Base-by-base conservation (phyloP, 371 early-diverging fungal genomes). In the Apophysomyces sp. region DNA sequence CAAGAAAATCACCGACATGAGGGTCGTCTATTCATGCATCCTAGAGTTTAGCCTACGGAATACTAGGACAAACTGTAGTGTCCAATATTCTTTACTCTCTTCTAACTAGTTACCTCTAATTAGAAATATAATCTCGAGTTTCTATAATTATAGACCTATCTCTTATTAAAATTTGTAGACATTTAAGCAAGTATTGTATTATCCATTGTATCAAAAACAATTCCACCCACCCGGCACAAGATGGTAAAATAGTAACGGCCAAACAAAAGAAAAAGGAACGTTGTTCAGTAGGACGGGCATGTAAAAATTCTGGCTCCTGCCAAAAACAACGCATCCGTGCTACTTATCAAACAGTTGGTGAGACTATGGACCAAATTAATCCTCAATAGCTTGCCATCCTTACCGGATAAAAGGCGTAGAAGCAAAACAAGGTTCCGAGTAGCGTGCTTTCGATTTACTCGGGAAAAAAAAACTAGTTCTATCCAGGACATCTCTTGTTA, bases 241-340 rank as follows among this genome's bases (percentile, higher is more conserved):
- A 18, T 44, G 49, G 9, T 9, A 21, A 44, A 44, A 44, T 44
- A 44, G 49, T 21, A 44, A 44, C 49, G 49, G 49, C 49, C 9
- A 44, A 44, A 44, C 21, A 21, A 21, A 21, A 18, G 49, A 44
- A 44, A 44, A 44, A 44, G 49, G 49, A 44, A 44, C 49, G 21
- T 44, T 44, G 21, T 44, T 44, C 49, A 44, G 24, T 44, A 44
- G 8, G 49, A 44, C 49, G 49, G 49, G 49, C 49, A 44, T 44
- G 49, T 44, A 44, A 44, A 44, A 44, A 18, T 44, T 44, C 49
- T 44, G 49, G 49, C 49, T 44, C 49, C 49, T 44, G 49, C 49
- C 49, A 44, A 44, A 44, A 21, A 44, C 2, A 41, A 44, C 9
- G 49, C 6, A 9, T 16, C 24, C 18, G 49, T 44, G 49, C 49